Percentiles rank a stretch among this genome's conserved stretches.
Conservation (phyloP, 225 moss, liverwort and hornwort species). For the Takakia lepidozioides region DNA sequence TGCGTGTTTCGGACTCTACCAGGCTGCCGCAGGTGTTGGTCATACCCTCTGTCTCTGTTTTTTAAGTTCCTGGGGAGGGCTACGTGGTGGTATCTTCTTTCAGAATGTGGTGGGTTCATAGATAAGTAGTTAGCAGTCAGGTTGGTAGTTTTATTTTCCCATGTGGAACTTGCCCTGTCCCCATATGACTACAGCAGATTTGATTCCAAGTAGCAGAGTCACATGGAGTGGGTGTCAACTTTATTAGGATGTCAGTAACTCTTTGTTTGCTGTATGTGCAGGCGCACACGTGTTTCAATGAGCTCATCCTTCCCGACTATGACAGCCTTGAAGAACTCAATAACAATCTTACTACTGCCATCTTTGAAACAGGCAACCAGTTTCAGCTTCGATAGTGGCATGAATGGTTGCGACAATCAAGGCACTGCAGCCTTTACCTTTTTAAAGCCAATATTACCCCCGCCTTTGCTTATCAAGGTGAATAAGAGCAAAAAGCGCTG, state of each 20-base stretch:
- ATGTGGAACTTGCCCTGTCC: too few relatives aligned
- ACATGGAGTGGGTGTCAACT: too few relatives aligned
- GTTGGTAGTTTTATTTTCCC: too few relatives aligned
- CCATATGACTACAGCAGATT: too few relatives aligned
- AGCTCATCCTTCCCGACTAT: conserved; percentile 99
- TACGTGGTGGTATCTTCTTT: too few relatives aligned
- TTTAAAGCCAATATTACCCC: neutral
- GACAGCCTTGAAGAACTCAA: conserved; percentile 92
- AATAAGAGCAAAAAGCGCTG: neutral
- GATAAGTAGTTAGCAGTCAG: too few relatives aligned
- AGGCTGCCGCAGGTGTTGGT: conserved; percentile 98
- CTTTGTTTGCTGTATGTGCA: conserved; percentile 20
- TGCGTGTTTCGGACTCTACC: conserved; percentile 90
- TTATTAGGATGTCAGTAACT: too few relatives aligned
- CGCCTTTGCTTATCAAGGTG: neutral
- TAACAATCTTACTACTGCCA: conserved; percentile 93
- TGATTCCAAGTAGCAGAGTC: too few relatives aligned
- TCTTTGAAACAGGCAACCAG: conserved; percentile 99
- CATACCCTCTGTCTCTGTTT: too few relatives aligned
- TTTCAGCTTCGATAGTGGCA: conserved; percentile 84
- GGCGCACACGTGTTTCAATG: conserved; percentile 99
- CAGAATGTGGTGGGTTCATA: too few relatives aligned
- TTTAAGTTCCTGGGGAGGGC: too few relatives aligned
- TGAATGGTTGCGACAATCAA: conserved; percentile 5
- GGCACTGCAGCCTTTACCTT: conserved; percentile 4